Evolutionary conservation across 352 stramenopile species (phyloP), one percentile per base, ranked within the genome.

Genomic region (Thalassiosira hispida): DNA sequence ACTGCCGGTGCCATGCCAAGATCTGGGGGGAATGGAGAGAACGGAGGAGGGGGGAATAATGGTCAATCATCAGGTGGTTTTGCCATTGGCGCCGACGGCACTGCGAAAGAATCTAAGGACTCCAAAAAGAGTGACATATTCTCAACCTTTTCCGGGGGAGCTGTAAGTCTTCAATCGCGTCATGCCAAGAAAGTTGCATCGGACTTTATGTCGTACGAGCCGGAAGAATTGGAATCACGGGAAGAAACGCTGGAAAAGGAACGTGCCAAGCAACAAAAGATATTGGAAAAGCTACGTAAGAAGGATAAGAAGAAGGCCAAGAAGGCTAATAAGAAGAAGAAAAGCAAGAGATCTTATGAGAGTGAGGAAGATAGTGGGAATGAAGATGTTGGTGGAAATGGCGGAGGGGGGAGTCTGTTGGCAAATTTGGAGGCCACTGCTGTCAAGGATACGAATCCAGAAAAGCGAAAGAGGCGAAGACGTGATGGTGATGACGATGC

Each of bases 161-260:
- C 84, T 14, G 75, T 92, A 23, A 91, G 84, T 18, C 77, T 93
- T 22, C 52, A 83, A 65, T 69, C 85, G 20, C 71, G 56, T 29
- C 62, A 86, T 68, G 67, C 64, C 18, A 78, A 81, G 63, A 63
- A 79, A 11, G 72, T 81, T 9, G 80, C 86, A 2, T 90, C 81
- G 14, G 89, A 94, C 67, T 94, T 91, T 60, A 87, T 94, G 72
- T 85, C 89, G 2, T 27, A 84, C 7, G 86, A 93, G 8, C 82
- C 92, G 23, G 79, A 91, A 42, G 73, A 78, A 40, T 57, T 70
- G 3, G 47, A 60, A 79, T 56, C 23, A 47, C 33, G 55, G 49
- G 25, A 83, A 51, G 52, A 82, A 52, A 62, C 51, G n/a, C 29
- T 77, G 25, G 66, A 83, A 56, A 86, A 77, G 27, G 77, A 84